Evolutionary conservation across 345 rosid genomes (phyloP), one percentile per base, ranked within the genome.

Genomic region (Bruguiera gymnorhiza): DNA sequence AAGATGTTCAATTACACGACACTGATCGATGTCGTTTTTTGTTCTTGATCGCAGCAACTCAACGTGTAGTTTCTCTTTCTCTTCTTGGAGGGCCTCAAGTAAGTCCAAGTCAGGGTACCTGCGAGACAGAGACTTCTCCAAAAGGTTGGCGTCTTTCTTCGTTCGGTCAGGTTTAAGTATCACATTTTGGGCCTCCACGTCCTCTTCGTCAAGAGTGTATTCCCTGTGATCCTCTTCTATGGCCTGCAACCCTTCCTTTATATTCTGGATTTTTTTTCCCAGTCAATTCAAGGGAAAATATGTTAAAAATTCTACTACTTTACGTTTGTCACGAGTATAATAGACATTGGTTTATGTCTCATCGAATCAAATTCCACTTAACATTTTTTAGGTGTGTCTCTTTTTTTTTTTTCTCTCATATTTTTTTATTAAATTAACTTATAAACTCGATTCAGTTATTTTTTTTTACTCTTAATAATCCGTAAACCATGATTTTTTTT

Each of bases 1-100:
- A 6, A 76, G 73, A 63, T 75, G 86, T 65, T 80, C 78, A n/a
- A 83, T 83, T 53, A 83, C 62, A n/a, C 67, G 80, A 23, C 82
- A 80, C 43, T 83, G 83, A 60, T 72, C 53, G n/a, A 60, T 27
- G n/a, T 83, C 82, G 15, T 70, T 60, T 43, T 30, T 60, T 20
- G 82, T 74, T 63, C 70, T 58, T 43, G 82, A 80, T 48, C 78
- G 53, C 8, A 75, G 80, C 32, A 83, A 67, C 78, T 83, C 83
- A 18, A 77, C 60, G 4, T 73, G 76, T 6, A 83, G 78, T 62
- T 80, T 83, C 60, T 37, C 74, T 39, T 67, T 80, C 65, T 83
- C 83, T 71, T 77, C 76, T n/a, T 6, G 72, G 29, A 80, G 78
- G 16, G 82, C 83, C 54, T 80, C 80, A 26, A 65, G 32, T 73